Base-by-base conservation (phyloP, 2,329 filamentous ascomycete genomes). In the Leptographium radiaticola region DNA sequence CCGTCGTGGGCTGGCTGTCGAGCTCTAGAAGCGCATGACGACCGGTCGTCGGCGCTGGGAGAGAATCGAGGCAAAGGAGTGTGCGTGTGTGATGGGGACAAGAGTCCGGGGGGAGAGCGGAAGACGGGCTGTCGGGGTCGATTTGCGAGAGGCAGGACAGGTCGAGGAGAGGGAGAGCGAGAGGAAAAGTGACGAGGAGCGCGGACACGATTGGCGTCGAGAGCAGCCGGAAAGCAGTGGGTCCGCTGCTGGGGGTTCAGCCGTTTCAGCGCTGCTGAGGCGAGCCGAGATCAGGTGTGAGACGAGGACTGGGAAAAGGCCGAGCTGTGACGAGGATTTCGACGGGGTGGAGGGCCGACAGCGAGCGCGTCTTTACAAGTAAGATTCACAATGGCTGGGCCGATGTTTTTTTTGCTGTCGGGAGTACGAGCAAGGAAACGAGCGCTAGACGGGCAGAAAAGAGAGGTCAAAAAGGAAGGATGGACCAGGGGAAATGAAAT, bases 1-100 rank as follows among this genome's bases (percentile, higher is more conserved):
- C 15, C 25, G 42, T 44, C 18, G 18, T 39, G 48, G 39, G 52
- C 33, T 53, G 46, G 40, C 18, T 16, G 40, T 30, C 51, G 51
- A 50, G 52, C 49, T 52, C 34, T 51, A 51, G 39, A 20, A 46
- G 50, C 52, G 51, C 56, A 57, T 57, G 53, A 53, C 57, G 56
- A 59, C 55, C 54, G 49, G 57, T 55, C 57, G 57, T 53, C 53
- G 20, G 56, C 55, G 54, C 46, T 42, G 51, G 48, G 44, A 18
- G 45, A 11, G 25, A 31, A 46, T n/a, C 43, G 39, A 43, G 39
- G 18, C 25, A 25, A 25, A 25, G 25, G 25, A 25, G 25, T 25
- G 25, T 25, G 25, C 25, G 25, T 25, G 25, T 25, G 25, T 5
- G 25, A 3, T 25, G 25, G 2, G 25, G 25, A 25, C 25, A 25